Evolutionary conservation across 2,329 filamentous ascomycete genomes (phyloP), one percentile per base, ranked within the genome.

Genomic region (Sphaerulina musiva): DNA sequence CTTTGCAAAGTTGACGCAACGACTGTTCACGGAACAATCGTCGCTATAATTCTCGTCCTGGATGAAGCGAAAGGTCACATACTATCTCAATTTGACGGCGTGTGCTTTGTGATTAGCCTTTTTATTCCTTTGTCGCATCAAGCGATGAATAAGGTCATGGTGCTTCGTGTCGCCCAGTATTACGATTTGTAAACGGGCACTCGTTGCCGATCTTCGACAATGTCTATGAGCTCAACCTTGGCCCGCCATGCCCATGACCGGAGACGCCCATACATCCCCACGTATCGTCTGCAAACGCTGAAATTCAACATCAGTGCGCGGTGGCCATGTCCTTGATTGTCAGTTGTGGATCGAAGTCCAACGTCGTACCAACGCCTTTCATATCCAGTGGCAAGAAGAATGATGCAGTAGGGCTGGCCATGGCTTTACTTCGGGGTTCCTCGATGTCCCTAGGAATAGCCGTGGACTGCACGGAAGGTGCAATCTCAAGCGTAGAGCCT

Each of bases 311-410:
- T 44, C 41, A 44, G 26, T 44, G 41, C 11, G 17, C 41, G 11
- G 20, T 50, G 11, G 48, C 48, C 48, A 51, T 10, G 40, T 51
- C 14, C 32, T 32, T 44, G 29, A 23, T 9, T 29, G 31, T 20
- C 1, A 46, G 32, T 5, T 36, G 32, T 26, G 41, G 6, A 8
- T 51, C 48, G 36, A 51, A 51, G 40, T 45, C 48, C 40, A 45
- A 39, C 32, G 41, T 45, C 34, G 40, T 38, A 32, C 48, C 14
- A n/a, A 45, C 17, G 32, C 41, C 31, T 32, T 45, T 51, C 29
- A 40, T 26, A 26, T 51, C 48, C 17, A 51, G 48, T 26, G 48
- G 48, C 48, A 51, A 17, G 38, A 51, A 51, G 41, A 51, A 51
- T 11, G 48, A 51, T 36, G 48, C 48, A 20, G 14, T 45, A 20